A percentile compares a stretch with the other conserved stretches of the same genome.
phyloP scores from a whole-genome alignment of 108 stramenopile genomes.

The Nannochloropsis gaditana region DNA sequence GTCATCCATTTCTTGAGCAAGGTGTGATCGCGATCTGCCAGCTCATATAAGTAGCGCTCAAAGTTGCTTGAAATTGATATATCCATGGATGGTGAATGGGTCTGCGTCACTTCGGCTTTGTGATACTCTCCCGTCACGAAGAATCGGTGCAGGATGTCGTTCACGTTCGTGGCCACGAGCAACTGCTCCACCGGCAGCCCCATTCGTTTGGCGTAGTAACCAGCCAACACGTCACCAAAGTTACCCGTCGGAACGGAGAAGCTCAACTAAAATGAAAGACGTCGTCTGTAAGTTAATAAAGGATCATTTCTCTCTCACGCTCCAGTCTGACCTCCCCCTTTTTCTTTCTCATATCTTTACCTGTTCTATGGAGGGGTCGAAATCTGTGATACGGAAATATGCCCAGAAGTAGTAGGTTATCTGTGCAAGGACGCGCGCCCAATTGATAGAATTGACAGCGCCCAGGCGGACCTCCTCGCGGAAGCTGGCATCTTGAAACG shows the following conservation, averaged over 20 bases:
- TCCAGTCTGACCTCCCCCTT: not conserved
- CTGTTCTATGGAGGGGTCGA: not conserved
- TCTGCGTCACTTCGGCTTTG: constrained; percentile 64
- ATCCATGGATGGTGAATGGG: constrained; percentile 93
- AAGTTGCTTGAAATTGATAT: constrained; percentile 97
- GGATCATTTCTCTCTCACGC: not conserved
- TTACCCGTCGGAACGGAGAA: constrained; percentile 97
- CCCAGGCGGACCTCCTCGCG: constrained; percentile 76
- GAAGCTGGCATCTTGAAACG: constrained; percentile 78
- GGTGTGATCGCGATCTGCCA: constrained; percentile 77
- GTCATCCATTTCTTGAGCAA: constrained; percentile 78
- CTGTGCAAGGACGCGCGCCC: constrained; percentile 96
- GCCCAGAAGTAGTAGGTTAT: constrained; percentile 98
- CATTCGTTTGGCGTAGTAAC: constrained; percentile 96
- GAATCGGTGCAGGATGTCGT: constrained; percentile 97
- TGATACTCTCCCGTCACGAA: constrained; percentile 88
- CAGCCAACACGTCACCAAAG: constrained; percentile 96
- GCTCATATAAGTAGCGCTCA: constrained; percentile 89
- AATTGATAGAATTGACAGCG: constrained; percentile 98
- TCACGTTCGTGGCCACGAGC: constrained; percentile 95
- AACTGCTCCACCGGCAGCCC: constrained; percentile 85
- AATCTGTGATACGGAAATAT: constrained; percentile 8
- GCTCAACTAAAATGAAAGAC: constrained; percentile 48
- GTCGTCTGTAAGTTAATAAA: not conserved
- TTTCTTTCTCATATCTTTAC: not conserved